Base-by-base conservation (phyloP, 169 alveolate species). In the Cryptosporidium xiaoi region DNA sequence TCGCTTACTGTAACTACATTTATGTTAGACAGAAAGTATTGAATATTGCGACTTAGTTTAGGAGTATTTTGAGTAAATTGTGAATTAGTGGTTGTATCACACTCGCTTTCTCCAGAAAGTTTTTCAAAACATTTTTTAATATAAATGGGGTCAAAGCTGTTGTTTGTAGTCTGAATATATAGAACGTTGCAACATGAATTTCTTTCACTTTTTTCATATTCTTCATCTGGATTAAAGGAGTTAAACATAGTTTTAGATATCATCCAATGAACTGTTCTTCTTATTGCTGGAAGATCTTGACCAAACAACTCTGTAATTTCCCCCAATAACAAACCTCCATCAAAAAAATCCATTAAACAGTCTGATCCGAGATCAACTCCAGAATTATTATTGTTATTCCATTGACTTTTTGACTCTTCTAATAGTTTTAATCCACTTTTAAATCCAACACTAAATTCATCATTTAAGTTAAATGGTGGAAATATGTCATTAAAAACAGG, bases 271-370 rank as follows among this genome's bases (percentile, higher is more conserved):
- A 56, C 60, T 1, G 64, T 31, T 27, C 87, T 56, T 36, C 87
- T 31, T 12, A 77, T 77, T 8, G 64, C 51, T 2, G 69, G 51
- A 55, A 77, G 46, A 62, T 77, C 71, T 16, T 56, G 87, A 12
- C 87, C 87, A 77, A 77, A 77, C 15, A 77, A 36, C 46, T 77
- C 87, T n/a, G 60, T 77, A 4, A 66, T 62, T 60, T 77, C 87
- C 1, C 87, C 87, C 0, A 40, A 27, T 10, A 77, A 50, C 13
- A 77, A 20, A 4, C 87, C 87, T n/a, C 87, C 87, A 50, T 77
- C 87, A 58, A 77, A 77, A 60, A 77, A 77, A 60, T 77, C 51
- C 69, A 44, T 77, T 13, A 77, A 44, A 12, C 18, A 16, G 3
- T 77, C 87, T 6, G 69, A 56, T 15, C 87, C 87, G 8, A 77